A percentile compares a stretch with the other conserved stretches of the same genome.
Conservation (phyloP, 164 flowering plant species). For the Houttuynia cordata region DNA sequence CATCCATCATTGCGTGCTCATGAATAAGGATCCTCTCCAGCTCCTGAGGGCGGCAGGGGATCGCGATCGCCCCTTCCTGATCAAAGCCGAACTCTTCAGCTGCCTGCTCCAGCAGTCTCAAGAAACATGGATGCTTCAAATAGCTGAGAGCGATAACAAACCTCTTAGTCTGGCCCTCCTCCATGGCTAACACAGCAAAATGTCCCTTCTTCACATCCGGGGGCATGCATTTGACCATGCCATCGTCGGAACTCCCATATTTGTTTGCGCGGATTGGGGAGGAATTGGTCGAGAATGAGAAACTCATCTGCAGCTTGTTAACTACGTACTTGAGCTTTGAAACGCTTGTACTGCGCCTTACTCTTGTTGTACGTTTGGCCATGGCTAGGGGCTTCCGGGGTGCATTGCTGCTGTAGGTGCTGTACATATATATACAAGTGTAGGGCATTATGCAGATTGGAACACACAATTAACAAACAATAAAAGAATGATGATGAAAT, state of each 20-base stretch:
- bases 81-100: slow-evolving; percentile 17
- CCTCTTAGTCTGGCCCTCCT: slow-evolving; percentile 12
- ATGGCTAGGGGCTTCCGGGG: not conserved
- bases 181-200: slow-evolving; percentile 10
- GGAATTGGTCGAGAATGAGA: not conserved
- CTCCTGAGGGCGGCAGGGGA: slow-evolving; percentile 19
- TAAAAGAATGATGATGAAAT: no score
- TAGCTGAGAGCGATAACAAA: slow-evolving; percentile 13
- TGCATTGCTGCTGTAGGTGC: not conserved
- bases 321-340: not conserved
- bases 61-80: slow-evolving; percentile 15
- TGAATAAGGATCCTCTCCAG: slow-evolving; percentile 13
- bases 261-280: not conserved
- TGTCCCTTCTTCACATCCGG: slow-evolving; percentile 9
- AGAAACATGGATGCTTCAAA: slow-evolving; percentile 12
- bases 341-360: not conserved
- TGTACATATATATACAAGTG: no score
- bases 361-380: not conserved
- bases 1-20: slow-evolving; percentile 1
- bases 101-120: slow-evolving; percentile 16
- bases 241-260: not conserved
- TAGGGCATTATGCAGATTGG: not conserved
- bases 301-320: not conserved
- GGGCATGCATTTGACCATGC: no score
- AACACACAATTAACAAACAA: no score